These are phyloP conservation scores for Fraxinus cuspidata DNA, from an alignment of 257 asterid genomes.

Conservation along the genomic window DNA sequence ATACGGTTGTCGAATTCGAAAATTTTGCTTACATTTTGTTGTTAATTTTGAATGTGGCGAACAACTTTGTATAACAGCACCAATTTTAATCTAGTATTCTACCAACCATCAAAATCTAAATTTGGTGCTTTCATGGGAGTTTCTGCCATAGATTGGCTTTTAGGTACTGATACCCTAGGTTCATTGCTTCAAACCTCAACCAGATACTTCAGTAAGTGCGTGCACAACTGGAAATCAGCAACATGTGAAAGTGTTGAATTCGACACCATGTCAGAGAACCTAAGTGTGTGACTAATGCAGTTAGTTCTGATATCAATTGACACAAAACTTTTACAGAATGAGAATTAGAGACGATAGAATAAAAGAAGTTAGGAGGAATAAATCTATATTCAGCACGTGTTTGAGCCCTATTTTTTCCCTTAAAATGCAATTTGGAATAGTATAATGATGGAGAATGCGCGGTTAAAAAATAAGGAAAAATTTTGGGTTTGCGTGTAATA, in stretches of 20 bases:
- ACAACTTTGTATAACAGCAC: neutral
- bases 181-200: neutral
- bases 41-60: neutral
- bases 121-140: constrained; percentile 8
- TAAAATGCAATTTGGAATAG: too few species aligned
- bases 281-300: neutral
- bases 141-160: neutral
- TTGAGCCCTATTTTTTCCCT: too few species aligned
- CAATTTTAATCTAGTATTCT: neutral
- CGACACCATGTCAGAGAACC: neutral
- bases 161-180: neutral
- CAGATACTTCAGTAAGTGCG: neutral
- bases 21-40: neutral
- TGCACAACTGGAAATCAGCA: neutral
- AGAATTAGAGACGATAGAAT: neutral
- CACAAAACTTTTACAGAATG: neutral
- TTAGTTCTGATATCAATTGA: too few species aligned
- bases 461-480: too few species aligned
- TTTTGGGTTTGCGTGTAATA: too few species aligned
- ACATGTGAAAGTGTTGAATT: neutral
- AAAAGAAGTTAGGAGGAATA: neutral
- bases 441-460: too few species aligned
- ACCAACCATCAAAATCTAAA: neutral
- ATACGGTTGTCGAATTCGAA: neutral
- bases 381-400: neutral